A percentile compares a stretch with the other conserved stretches of the same genome.
These are phyloP conservation scores for Daldinia caldariorum DNA, from an alignment of 495 filamentous ascomycete genomes.

Conservation along the genomic window DNA sequence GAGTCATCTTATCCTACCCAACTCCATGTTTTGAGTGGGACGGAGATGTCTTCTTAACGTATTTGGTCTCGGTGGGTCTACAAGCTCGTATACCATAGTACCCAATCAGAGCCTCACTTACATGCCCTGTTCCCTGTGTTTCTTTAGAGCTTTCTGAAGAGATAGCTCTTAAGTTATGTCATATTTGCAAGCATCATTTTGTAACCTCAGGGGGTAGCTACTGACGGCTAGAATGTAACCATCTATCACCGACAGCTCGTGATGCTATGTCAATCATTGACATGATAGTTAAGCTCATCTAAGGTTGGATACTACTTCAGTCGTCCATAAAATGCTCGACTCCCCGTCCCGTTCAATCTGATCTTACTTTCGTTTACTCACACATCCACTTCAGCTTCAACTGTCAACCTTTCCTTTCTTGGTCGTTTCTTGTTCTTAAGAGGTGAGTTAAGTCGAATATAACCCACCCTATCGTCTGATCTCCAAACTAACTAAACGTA, in stretches of 20 bases:
- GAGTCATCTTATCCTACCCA: slow-evolving; percentile 37
- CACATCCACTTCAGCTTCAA: slow-evolving; percentile 37
- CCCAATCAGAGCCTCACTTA: slow-evolving; percentile 30
- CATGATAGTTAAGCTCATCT: slow-evolving; percentile 34
- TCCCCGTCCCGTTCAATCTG: slow-evolving; percentile 28
- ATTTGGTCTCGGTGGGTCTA: slow-evolving; percentile 39
- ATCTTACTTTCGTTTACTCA: slow-evolving; percentile 38
- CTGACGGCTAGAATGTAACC: slow-evolving; percentile 22
- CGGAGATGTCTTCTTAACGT: slow-evolving; percentile 28
- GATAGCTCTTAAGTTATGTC: slow-evolving; percentile 1
- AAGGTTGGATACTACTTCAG: slow-evolving; percentile 25
- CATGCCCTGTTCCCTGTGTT: slow-evolving; percentile 29
- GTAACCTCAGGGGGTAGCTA: background rate
- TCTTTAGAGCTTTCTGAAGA: slow-evolving; percentile 17
- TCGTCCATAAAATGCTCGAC: slow-evolving; percentile 46
- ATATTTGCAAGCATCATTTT: slow-evolving; percentile 23
- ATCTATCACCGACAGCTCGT: slow-evolving; percentile 26
- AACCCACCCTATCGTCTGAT: background rate
- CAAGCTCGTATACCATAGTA: slow-evolving; percentile 15
- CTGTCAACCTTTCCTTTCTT: slow-evolving; percentile 42
- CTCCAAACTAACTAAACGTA: slow-evolving; percentile 16
- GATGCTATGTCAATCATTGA: slow-evolving; percentile 27
- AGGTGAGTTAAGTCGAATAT: slow-evolving; percentile 44
- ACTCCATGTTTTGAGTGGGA: slow-evolving; percentile 36
- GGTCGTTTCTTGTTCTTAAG: slow-evolving; percentile 46